Conservation (phyloP, 2,329 filamentous ascomycete genomes). For the Neonectria faginata region DNA sequence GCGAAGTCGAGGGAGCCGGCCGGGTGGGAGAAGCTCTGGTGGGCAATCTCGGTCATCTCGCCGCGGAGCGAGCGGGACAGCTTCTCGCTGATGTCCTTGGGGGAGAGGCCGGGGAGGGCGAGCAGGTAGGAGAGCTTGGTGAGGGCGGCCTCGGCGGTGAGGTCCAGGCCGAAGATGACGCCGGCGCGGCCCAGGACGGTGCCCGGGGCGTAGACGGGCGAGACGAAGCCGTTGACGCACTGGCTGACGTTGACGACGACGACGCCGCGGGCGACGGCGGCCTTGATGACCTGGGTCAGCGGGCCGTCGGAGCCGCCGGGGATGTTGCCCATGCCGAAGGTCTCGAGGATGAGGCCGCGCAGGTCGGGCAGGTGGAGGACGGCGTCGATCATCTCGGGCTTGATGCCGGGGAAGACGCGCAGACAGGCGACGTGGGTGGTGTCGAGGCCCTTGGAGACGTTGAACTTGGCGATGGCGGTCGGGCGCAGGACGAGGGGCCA, state of each 20-base stretch:
- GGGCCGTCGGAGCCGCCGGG: constrained; percentile 84
- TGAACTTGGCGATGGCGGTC: constrained; percentile 78
- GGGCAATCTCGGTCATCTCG: constrained; percentile 82
- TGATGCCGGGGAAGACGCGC: constrained; percentile 91
- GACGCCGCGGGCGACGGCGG: constrained; percentile 82
- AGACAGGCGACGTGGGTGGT: constrained; percentile 91
- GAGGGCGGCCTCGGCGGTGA: constrained; percentile 90
- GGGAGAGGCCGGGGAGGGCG: constrained; percentile 71
- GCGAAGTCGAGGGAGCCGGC: constrained; percentile 62
- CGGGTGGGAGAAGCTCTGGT: constrained; percentile 82
- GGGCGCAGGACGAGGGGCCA: constrained; percentile 83
- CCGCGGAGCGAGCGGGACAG: constrained; percentile 84
- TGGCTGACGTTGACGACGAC: constrained; percentile 93
- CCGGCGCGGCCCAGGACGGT: constrained; percentile 84
- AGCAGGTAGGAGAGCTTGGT: constrained; percentile 92
- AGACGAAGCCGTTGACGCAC: constrained; percentile 82
- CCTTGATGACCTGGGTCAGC: constrained; percentile 80
- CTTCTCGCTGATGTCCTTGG: constrained; percentile 72
- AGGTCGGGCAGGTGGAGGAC: constrained; percentile 82
- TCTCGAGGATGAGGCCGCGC: constrained; percentile 86
- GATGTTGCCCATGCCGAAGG: constrained; percentile 92
- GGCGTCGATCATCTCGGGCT: constrained; percentile 91
- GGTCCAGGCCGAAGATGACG: constrained; percentile 88
- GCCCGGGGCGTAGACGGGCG: constrained; percentile 80
- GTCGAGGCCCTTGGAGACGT: constrained; percentile 79